These are phyloP conservation scores for Plasmopara muralis DNA, from an alignment of 352 stramenopile genomes.

Conservation along the genomic window DNA sequence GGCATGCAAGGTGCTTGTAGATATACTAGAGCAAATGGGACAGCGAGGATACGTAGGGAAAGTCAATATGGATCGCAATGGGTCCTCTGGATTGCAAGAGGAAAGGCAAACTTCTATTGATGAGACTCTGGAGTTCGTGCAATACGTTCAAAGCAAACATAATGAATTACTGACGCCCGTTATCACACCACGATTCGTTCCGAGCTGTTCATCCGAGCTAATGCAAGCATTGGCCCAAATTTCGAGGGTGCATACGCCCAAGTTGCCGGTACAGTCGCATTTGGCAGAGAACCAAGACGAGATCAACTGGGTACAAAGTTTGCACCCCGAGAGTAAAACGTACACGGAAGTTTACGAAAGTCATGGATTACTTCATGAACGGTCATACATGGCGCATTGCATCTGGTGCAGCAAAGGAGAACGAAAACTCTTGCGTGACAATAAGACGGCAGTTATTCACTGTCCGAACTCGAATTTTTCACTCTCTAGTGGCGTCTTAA, in stretches of 20 bases:
- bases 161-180: constrained; percentile 79
- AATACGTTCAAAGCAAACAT: constrained; percentile 72
- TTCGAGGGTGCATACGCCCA: constrained; percentile 64
- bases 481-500: constrained; percentile 82
- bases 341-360: constrained; percentile 81
- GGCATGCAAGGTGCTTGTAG: constrained; percentile 84
- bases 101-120: constrained; percentile 76
- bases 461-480: constrained; percentile 95
- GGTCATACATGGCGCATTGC: constrained; percentile 93
- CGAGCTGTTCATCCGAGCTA: constrained; percentile 76
- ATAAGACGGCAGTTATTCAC: constrained; percentile 84
- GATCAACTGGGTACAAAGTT: constrained; percentile 70
- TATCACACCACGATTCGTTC: constrained; percentile 91
- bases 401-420: constrained; percentile 82
- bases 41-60: constrained; percentile 92
- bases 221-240: constrained; percentile 78
- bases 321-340: constrained; percentile 57
- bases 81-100: constrained; percentile 73
- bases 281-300: constrained; percentile 73
- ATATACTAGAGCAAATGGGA: constrained; percentile 76
- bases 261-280: constrained; percentile 87
- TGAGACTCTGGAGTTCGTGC: constrained; percentile 83
- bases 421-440: constrained; percentile 53
- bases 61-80: constrained; percentile 95
- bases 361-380: constrained; percentile 84